phyloP scores from a whole-genome alignment of 345 rosid genomes.

The Aurinia saxatilis region DNA sequence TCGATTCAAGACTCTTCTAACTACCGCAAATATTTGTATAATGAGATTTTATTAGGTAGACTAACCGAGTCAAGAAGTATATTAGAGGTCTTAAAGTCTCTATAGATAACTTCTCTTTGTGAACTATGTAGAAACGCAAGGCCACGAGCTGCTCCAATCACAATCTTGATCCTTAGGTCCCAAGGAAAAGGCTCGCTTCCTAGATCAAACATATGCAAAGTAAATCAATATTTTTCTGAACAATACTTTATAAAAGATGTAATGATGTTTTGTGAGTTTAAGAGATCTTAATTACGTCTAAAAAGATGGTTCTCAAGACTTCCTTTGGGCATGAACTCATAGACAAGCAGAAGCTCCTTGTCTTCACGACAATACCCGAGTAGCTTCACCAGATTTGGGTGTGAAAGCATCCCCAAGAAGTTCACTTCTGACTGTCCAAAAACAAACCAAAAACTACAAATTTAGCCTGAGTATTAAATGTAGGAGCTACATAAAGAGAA shows the following conservation, averaged over 20 bases:
- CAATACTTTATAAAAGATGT: neutral
- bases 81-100: slow-evolving; percentile 84
- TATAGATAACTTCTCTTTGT: slow-evolving; percentile 65
- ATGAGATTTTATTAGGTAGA: slow-evolving; percentile 42
- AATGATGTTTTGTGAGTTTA: neutral
- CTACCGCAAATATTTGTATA: slow-evolving; percentile 29
- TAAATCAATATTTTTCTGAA: neutral
- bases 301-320: slow-evolving; percentile 81
- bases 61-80: slow-evolving; percentile 74
- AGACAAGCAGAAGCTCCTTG: slow-evolving; percentile 63
- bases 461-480: too few relatives aligned
- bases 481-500: too few relatives aligned
- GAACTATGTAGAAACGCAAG: slow-evolving; percentile 67
- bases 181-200: slow-evolving; percentile 62
- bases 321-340: slow-evolving; percentile 75
- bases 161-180: slow-evolving; percentile 72
- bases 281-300: slow-evolving; percentile 44
- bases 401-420: slow-evolving; percentile 74
- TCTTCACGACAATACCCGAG: slow-evolving; percentile 84
- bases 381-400: slow-evolving; percentile 70
- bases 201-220: slow-evolving; percentile 8
- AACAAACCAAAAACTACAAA: neutral
- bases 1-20: neutral
- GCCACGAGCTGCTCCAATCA: slow-evolving; percentile 75
- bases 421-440: slow-evolving; percentile 67